Base-by-base conservation (phyloP, 306 rosid species). In the Lithocarpus polystachyus region DNA sequence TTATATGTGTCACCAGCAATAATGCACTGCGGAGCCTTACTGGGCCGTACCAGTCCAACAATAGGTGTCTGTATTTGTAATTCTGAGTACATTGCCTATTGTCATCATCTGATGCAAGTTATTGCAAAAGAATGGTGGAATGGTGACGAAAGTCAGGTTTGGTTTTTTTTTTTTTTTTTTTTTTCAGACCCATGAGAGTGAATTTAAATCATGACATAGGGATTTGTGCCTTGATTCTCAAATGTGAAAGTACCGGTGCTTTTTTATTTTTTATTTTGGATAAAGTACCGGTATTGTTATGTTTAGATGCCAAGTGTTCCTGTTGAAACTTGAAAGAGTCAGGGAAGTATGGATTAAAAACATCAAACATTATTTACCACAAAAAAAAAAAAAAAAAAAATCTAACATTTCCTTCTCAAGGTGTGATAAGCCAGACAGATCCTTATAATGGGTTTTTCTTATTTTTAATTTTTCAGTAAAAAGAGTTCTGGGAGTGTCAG, bases 1-100 rank as follows among this genome's bases (percentile, higher is more conserved):
- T 84, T 76, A 81, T 73, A 37, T 86, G 82, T 77, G 81, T 85
- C 84, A 80, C 19, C 68, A 71, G 79, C 89, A 87, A 88, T 88
- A 88, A 85, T 88, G 88, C 85, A 78, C 74, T 84, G 88, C 73
- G 43, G 29, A 14, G 40, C 77, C 70, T 82, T 81, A 75, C 57
- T 4, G 79, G 72, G 23, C 61, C 12, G 48, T 26, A 65, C 22
- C 53, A 56, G 74, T 76, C 10, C 68, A 53, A n/a, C 77, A 6
- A 10, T 35, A 52, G 29, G 14, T 20, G 53, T 17, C 57, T 68
- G 22, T 53, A 22, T 17, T 74, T 68, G 22, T 53, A 22, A 45
- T 22, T 22, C 56, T 13, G 6, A 31, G 71, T 33, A 8, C 18
- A 1, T 62, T 2, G 5, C 70, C 11, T 13, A 17, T 61, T 61